phyloP scores from a whole-genome alignment of 2,329 filamentous ascomycete species.

The Penicillium hordei region DNA sequence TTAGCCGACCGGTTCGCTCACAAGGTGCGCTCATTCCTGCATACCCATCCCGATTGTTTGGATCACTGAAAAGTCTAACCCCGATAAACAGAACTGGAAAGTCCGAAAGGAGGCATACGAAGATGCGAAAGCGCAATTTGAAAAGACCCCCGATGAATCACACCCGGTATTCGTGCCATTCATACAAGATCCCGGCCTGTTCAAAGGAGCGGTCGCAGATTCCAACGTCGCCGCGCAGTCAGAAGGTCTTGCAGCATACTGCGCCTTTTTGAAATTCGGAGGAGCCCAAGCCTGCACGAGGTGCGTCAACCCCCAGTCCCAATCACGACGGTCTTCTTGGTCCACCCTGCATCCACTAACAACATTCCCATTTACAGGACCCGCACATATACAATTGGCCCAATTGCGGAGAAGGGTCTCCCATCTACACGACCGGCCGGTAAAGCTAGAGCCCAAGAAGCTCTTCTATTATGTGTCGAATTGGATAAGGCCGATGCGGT shows the following conservation, averaged over 20 bases:
- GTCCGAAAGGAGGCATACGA: slow-evolving; percentile 94
- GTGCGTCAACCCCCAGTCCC: slow-evolving; percentile 37
- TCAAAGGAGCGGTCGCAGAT: slow-evolving; percentile 90
- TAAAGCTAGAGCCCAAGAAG: slow-evolving; percentile 83
- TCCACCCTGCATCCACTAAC: not conserved
- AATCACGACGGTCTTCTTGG: not conserved
- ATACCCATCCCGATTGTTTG: not conserved
- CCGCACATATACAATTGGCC: slow-evolving; percentile 68
- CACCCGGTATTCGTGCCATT: slow-evolving; percentile 87
- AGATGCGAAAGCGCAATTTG: slow-evolving; percentile 84
- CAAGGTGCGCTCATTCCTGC: slow-evolving; percentile 34
- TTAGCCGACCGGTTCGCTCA: slow-evolving; percentile 45
- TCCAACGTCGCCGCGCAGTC: slow-evolving; percentile 96
- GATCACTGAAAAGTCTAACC: slow-evolving; percentile 23
- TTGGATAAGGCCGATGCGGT: slow-evolving; percentile 81
- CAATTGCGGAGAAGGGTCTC: slow-evolving; percentile 89
- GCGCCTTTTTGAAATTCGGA: slow-evolving; percentile 88
- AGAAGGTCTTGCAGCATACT: slow-evolving; percentile 83
- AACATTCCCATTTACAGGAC: slow-evolving; percentile 53
- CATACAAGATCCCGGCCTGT: slow-evolving; percentile 76
- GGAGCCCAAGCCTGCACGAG: slow-evolving; percentile 75
- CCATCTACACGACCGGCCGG: slow-evolving; percentile 83
- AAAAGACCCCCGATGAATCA: slow-evolving; percentile 77
- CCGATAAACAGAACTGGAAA: slow-evolving; percentile 74
- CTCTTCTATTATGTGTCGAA: slow-evolving; percentile 84